These are phyloP conservation scores for Spathaspora passalidarum DNA, from an alignment of 805 yeast species.

Conservation along the genomic window DNA sequence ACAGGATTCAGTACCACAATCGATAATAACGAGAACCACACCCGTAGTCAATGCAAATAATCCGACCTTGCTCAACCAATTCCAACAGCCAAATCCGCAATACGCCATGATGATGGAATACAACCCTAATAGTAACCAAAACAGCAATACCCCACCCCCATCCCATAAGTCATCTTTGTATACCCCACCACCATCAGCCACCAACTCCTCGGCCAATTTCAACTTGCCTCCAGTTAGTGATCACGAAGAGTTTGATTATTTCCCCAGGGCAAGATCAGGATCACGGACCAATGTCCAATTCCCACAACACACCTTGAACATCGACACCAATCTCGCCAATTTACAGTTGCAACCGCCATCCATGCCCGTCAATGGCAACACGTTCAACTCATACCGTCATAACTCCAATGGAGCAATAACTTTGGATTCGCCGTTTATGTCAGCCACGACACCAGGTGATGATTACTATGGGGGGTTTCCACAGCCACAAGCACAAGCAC, in stretches of 20 bases:
- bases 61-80: background rate
- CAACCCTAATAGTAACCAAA: slow-evolving; percentile 32
- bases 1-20: slow-evolving; percentile 44
- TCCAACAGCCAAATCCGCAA: slow-evolving; percentile 7
- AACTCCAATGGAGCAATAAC: slow-evolving; percentile 10
- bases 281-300: slow-evolving; percentile 26
- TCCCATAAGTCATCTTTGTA: slow-evolving; percentile 4
- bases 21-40: slow-evolving; percentile 32
- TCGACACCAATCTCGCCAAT: slow-evolving; percentile 35
- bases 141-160: slow-evolving; percentile 11
- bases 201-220: background rate
- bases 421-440: slow-evolving; percentile 42
- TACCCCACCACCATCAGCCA: slow-evolving; percentile 10
- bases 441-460: slow-evolving; percentile 35
- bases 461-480: slow-evolving; percentile 24
- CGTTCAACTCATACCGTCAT: background rate
- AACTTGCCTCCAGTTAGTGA: slow-evolving; percentile 13
- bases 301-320: slow-evolving; percentile 32
- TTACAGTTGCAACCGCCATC: slow-evolving; percentile 14
- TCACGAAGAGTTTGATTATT: slow-evolving; percentile 29
- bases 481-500: background rate
- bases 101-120: slow-evolving; percentile 37
- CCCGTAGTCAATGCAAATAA: no score
- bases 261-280: slow-evolving; percentile 20
- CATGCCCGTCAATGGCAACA: background rate